Evolutionary conservation across 2,329 filamentous ascomycete genomes (phyloP).

Genomic region (Hirsutella minnesotensis): DNA sequence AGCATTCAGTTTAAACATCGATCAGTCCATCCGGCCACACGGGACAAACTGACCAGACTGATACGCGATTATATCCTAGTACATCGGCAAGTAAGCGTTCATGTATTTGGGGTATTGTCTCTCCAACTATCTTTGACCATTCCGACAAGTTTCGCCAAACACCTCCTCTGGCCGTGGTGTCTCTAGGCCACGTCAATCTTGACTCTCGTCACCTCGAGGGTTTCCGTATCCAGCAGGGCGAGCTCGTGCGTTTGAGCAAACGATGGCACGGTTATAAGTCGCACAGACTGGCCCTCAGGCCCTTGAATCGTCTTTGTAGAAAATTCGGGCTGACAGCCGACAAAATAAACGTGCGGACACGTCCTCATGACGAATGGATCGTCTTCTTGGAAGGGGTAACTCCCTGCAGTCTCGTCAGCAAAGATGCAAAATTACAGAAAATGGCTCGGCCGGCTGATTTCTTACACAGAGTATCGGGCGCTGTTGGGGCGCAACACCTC

Average conservation of each 20-base stretch:
- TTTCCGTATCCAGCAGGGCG: conserved; percentile 76
- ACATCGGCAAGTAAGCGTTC: too few species aligned
- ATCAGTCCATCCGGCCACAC: too few species aligned
- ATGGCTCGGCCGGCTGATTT: background rate
- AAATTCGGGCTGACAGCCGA: conserved; percentile 73
- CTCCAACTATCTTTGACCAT: too few species aligned
- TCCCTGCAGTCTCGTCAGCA: conserved; percentile 44
- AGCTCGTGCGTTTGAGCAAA: conserved; percentile 71
- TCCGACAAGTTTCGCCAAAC: background rate
- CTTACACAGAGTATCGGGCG: conserved; percentile 84
- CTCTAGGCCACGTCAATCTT: conserved; percentile 30
- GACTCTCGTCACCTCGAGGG: conserved; percentile 63
- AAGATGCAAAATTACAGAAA: conserved; percentile 6
- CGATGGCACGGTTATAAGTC: conserved; percentile 71
- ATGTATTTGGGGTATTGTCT: too few species aligned
- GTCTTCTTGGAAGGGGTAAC: conserved; percentile 88
- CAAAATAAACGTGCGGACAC: conserved; percentile 86
- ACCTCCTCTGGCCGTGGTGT: background rate
- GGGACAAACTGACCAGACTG: too few species aligned
- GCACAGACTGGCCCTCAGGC: conserved; percentile 54
- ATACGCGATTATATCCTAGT: too few species aligned
- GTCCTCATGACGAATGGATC: conserved; percentile 80
- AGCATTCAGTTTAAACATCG: too few species aligned
- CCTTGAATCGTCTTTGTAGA: conserved; percentile 59
- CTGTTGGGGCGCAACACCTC: conserved; percentile 84